A percentile compares a stretch with the other conserved stretches of the same genome.
phyloP scores from a whole-genome alignment of 2,329 filamentous ascomycete genomes.

The Purpureocillium takamizusanense region DNA sequence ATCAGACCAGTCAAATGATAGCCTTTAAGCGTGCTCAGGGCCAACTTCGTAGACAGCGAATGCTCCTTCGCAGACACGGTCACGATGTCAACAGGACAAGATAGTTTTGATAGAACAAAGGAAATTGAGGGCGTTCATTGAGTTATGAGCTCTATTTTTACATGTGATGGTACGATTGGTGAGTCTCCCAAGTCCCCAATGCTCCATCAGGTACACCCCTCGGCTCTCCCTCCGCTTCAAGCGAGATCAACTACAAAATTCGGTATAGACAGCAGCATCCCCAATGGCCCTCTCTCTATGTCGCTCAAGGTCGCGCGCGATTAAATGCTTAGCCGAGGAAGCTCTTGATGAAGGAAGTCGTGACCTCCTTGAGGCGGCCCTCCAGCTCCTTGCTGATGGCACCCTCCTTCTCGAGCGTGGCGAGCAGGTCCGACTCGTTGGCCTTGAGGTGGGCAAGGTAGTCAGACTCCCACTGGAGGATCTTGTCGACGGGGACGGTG shows the following conservation, averaged over 20 bases:
- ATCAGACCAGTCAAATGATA: too few relatives aligned
- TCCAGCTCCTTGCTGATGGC: constrained; percentile 91
- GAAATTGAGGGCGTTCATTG: constrained; percentile 53
- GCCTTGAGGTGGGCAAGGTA: constrained; percentile 87
- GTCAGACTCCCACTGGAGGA: constrained; percentile 88
- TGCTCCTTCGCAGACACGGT: too few relatives aligned
- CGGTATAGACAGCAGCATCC: constrained; percentile 40
- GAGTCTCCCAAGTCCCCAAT: constrained; percentile 33
- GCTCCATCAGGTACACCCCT: constrained; percentile 38
- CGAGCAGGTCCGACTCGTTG: constrained; percentile 77
- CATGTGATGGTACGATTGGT: constrained; percentile 45
- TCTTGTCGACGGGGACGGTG: constrained; percentile 78
- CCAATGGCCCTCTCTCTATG: constrained; percentile 21
- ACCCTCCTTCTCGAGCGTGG: constrained; percentile 91
- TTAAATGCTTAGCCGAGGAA: constrained; percentile 52
- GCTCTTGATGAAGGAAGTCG: constrained; percentile 83
- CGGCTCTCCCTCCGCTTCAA: constrained; percentile 35
- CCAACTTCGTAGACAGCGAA: too few relatives aligned
- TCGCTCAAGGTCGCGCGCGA: constrained; percentile 17
- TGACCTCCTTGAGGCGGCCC: constrained; percentile 69
- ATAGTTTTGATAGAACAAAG: constrained; percentile 35
- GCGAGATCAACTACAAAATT: constrained; percentile 33
- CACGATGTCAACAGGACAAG: background rate
- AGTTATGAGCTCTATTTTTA: constrained; percentile 55
- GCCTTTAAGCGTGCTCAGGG: too few relatives aligned